Percentiles rank a stretch among this genome's conserved stretches.
Conservation (phyloP, 305 asterid genomes). For the Fraxinus dipetala region DNA sequence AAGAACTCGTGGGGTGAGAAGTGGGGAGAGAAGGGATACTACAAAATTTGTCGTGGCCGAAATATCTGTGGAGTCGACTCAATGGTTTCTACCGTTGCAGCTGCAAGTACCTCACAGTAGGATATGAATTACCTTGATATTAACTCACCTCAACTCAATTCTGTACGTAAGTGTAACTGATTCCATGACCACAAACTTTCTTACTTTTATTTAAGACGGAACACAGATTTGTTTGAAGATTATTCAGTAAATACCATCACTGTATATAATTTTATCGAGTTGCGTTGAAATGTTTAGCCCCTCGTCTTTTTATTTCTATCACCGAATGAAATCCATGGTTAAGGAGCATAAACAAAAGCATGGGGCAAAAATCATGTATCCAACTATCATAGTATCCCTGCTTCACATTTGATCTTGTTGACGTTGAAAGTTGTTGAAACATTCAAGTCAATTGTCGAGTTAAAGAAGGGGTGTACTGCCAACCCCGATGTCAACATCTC, state of each 20-base stretch:
- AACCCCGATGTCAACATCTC: too few relatives aligned
- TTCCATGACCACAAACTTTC: neutral
- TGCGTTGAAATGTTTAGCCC: neutral
- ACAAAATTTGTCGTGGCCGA: slow-evolving; percentile 58
- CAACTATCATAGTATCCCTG: neutral
- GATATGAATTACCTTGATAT: neutral
- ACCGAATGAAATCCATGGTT: neutral
- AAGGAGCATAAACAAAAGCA: neutral
- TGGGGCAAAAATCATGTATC: neutral
- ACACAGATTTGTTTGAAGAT: neutral
- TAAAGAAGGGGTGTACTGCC: too few relatives aligned
- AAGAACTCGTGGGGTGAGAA: slow-evolving; percentile 68
- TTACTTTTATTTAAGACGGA: neutral
- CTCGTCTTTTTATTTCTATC: neutral
- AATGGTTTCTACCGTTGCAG: slow-evolving; percentile 67
- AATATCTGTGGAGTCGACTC: slow-evolving; percentile 65
- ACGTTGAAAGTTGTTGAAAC: neutral
- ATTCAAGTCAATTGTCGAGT: neutral
- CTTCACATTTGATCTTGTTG: neutral
- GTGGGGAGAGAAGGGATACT: slow-evolving; percentile 65
- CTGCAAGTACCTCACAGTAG: slow-evolving; percentile 26
- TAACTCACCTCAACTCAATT: neutral
- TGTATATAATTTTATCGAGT: too few relatives aligned
- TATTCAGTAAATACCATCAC: neutral
- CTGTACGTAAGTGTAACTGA: slow-evolving; percentile 27